Conservation (phyloP, 345 rosid species). For the Pugionium dolabratum region DNA sequence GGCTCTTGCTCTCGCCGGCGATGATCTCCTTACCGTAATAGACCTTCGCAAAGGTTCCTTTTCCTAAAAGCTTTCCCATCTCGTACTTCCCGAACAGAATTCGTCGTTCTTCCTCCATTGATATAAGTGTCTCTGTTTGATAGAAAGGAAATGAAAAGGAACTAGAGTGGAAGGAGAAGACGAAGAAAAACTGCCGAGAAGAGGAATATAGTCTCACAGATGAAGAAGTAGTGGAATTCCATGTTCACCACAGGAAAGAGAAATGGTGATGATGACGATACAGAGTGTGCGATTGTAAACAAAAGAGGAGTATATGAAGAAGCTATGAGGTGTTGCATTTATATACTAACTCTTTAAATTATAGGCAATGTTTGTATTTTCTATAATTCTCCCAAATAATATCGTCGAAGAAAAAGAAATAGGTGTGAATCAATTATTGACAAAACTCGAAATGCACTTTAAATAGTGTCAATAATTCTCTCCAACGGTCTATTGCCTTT, state of each 20-base stretch:
- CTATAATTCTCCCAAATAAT: not conserved
- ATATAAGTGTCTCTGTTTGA: not conserved
- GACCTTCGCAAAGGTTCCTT: conserved; percentile 89
- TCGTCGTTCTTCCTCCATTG: conserved; percentile 61
- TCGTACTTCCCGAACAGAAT: conserved; percentile 65
- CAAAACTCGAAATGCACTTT: conserved; percentile 14
- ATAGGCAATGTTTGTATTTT: too few relatives aligned
- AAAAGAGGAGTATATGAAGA: too few relatives aligned
- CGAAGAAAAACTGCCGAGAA: too few relatives aligned
- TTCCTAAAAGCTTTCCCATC: conserved; percentile 71
- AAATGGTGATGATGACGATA: too few relatives aligned
- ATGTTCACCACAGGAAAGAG: too few relatives aligned
- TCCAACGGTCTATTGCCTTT: conserved; percentile 37
- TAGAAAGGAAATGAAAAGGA: not conserved
- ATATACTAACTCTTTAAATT: too few relatives aligned
- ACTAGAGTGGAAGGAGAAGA: not conserved
- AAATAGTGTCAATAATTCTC: conserved; percentile 31
- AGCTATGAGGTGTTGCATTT: too few relatives aligned
- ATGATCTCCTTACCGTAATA: conserved; percentile 53
- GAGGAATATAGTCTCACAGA: too few relatives aligned
- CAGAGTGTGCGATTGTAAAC: too few relatives aligned
- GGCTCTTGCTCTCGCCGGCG: conserved; percentile 41
- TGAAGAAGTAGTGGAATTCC: too few relatives aligned
- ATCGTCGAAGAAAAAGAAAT: not conserved
- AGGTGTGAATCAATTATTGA: conserved; percentile 18